Conservation (phyloP, 129 eudicot species). For the Oenanthe sinensis region DNA sequence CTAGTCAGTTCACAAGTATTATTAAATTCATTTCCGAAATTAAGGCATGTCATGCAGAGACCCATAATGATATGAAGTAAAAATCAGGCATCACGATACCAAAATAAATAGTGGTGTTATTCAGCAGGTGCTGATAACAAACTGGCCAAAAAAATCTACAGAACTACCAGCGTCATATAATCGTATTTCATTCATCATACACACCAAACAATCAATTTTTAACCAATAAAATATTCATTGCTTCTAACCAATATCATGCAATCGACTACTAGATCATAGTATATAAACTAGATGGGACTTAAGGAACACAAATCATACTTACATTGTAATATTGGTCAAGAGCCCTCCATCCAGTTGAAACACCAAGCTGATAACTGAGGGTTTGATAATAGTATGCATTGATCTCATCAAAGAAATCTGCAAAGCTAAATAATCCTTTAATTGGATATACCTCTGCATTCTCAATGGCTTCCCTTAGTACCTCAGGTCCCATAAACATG, state of each 20-base stretch:
- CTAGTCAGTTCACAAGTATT: not conserved
- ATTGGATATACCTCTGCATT: slow-evolving; percentile 84
- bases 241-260: not conserved
- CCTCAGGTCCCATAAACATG: slow-evolving; percentile 70
- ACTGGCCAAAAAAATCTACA: not conserved
- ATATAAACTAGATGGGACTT: not conserved
- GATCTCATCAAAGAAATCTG: slow-evolving; percentile 62
- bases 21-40: not conserved
- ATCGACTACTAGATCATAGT: not conserved
- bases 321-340: slow-evolving; percentile 31
- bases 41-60: not conserved
- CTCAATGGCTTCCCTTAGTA: slow-evolving; percentile 56
- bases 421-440: slow-evolving; percentile 66
- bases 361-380: slow-evolving; percentile 65
- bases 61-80: not conserved
- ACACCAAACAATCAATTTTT: not conserved
- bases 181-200: not conserved
- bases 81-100: not conserved
- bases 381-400: slow-evolving; percentile 79
- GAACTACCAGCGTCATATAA: not conserved
- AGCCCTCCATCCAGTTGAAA: slow-evolving; percentile 88
- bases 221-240: not conserved
- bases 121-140: not conserved
- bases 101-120: not conserved
- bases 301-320: not conserved